Evolutionary conservation across 106 monocot species (phyloP), one percentile per base, ranked within the genome.

Genomic region (Chionographis japonica): DNA sequence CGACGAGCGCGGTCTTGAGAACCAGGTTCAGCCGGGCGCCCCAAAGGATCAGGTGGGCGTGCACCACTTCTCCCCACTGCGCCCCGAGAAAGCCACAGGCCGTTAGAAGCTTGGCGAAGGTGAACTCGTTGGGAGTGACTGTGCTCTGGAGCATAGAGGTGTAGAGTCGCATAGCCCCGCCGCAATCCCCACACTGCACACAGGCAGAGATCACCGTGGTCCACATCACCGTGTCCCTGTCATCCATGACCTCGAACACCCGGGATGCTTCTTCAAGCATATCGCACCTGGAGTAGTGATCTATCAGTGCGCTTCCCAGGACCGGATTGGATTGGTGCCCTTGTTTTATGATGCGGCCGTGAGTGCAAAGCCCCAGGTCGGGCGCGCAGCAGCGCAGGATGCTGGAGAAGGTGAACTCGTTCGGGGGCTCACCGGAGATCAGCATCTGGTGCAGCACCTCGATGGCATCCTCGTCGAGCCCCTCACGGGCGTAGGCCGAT

Each of bases 1-100:
- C 75, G 12, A 91, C 79, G 18, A 95, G 77, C 14, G 88, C 76
- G 10, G 95, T 91, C 68, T 95, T 95, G 52, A 95, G 54, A 40
- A 86, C 71, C 16, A 88, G 39, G 62, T 86, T 91, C 7, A 91
- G 79, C 4, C 78, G 14, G 3, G 74, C 57, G 0, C 91, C 91
- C 40, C 74, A 76, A 16, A 69, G 60, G 42, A 91, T 62, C 15
- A 88, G 4, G 35, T 91, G 95, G 12, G 80, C 88, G 60, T 91
- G 91, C 40, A 95, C 53, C 68, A 80, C 14, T 16, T 75, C 50
- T 4, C 83, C 86, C 36, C 36, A 50, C 9, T 49, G 59, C 16
- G 40, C 9, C 39, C 66, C 65, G 7, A 83, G 60, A 50, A 65
- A 65, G 53, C 73, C 67, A 52, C 86, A 92, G 6, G 77, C 81